phyloP scores from a whole-genome alignment of 257 asterid species.

The Striga asiatica region DNA sequence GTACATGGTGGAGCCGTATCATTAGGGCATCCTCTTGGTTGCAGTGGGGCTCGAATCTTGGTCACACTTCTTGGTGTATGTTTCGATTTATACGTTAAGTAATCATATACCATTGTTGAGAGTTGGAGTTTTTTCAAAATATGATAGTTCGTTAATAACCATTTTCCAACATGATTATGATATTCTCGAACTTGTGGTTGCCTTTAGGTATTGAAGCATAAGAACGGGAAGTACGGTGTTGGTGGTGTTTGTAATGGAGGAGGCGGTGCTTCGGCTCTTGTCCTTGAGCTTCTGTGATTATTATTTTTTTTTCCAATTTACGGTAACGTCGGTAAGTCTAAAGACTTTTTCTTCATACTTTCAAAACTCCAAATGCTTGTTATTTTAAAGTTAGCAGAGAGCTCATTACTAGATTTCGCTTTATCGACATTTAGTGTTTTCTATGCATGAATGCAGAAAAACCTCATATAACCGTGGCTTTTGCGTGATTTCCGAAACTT shows the following conservation, averaged over 20 bases:
- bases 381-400: no score
- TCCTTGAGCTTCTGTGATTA: constrained; percentile 63
- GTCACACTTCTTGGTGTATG: constrained; percentile 94
- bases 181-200: not conserved
- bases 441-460: no score
- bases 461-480: not conserved
- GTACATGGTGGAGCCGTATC: constrained; percentile 97
- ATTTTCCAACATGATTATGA: not conserved
- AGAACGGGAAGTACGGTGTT: constrained; percentile 74
- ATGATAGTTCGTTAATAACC: not conserved
- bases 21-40: constrained; percentile 95
- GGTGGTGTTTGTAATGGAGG: constrained; percentile 97
- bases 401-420: no score
- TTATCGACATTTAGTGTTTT: no score
- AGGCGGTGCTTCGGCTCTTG: constrained; percentile 97
- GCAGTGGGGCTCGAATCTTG: constrained; percentile 98
- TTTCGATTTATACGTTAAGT: not conserved
- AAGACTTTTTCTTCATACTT: no score
- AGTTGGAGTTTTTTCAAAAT: not conserved
- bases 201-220: constrained; percentile 74
- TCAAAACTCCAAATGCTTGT: no score
- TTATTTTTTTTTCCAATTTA: constrained; percentile 7
- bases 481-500: no score
- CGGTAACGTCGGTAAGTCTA: constrained; percentile 25
- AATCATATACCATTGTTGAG: not conserved